Evolutionary conservation across 495 filamentous ascomycete species (phyloP), one percentile per base, ranked within the genome.

Genomic region (Penicillium desertorum): DNA sequence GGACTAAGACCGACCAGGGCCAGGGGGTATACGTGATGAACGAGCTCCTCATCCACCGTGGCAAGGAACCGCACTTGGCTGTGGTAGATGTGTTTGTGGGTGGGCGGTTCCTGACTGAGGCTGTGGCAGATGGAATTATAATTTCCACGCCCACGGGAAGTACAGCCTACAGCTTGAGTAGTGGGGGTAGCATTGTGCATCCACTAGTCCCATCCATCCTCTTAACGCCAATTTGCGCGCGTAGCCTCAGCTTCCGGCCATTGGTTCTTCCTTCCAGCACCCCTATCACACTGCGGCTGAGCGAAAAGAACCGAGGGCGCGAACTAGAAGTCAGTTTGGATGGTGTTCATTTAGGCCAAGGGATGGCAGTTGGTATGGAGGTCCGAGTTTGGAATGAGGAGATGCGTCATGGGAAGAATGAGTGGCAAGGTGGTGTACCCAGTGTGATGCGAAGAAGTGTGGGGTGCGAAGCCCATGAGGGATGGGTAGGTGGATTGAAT

Each of bases 401-500:
- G 60, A 83, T 94, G 60, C 78, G 83, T 76, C 79, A 73, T 52
- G 78, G 76, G 1, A 83, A 87, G 65, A 87, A 88, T 62, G 85
- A 87, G 61, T 82, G 79, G 79, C 67, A 73, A 30, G 79, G 81
- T n/a, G 81, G 81, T 42, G 80, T 84, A n/a, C 81, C 81, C 12
- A 82, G 80, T 59, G 76, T 84, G 20, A 81, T 83, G 75, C 72
- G 80, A 39, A 67, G 79, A 62, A 72, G 71, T 37, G 67, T 71
- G 16, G 82, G 83, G 3, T 74, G 74, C 9, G 86, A 88, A 60
- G 74, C 79, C 22, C 85, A 87, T 60, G 94, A 98, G 70, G 90
- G 90, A 14, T 98, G 95, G 95, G 94, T 98, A 16, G 94, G 93
- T 1, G 94, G 95, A 7, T 71, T 98, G 72, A 98, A 97, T 72